phyloP scores from a whole-genome alignment of 176 grass and related monocot species.

The Musa itinerans region DNA sequence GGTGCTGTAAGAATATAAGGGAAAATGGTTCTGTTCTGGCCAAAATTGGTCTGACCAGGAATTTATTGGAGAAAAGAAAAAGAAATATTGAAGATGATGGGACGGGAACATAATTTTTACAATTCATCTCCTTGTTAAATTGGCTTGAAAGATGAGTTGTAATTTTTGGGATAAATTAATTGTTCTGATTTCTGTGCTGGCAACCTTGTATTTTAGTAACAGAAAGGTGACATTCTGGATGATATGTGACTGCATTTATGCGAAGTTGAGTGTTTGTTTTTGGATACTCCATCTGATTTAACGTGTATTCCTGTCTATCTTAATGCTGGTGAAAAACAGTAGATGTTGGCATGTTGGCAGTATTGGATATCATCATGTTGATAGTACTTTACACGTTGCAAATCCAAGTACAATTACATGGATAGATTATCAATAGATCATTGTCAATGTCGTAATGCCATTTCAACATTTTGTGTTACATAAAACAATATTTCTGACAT shows the following conservation, averaged over 20 bases:
- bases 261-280: background rate
- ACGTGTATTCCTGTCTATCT: background rate
- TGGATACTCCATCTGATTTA: background rate
- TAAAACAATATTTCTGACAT: too few species aligned
- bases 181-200: background rate
- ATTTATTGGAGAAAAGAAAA: background rate
- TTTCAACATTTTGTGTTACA: too few species aligned
- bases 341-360: too few species aligned
- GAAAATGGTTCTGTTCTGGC: background rate
- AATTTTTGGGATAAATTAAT: too few species aligned
- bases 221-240: background rate
- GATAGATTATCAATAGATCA: too few species aligned
- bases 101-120: background rate
- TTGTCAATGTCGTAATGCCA: too few species aligned
- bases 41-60: background rate
- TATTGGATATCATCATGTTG: too few species aligned
- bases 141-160: background rate
- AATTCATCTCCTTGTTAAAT: background rate
- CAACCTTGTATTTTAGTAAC: background rate
- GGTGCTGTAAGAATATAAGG: background rate
- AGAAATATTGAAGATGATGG: background rate
- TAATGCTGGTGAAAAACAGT: too few species aligned
- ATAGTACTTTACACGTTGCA: too few species aligned
- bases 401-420: too few species aligned
- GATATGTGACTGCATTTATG: background rate